A percentile compares a stretch with the other conserved stretches of the same genome.
Conservation (phyloP, 352 stramenopile species). For the Pythium utonaiense region DNA sequence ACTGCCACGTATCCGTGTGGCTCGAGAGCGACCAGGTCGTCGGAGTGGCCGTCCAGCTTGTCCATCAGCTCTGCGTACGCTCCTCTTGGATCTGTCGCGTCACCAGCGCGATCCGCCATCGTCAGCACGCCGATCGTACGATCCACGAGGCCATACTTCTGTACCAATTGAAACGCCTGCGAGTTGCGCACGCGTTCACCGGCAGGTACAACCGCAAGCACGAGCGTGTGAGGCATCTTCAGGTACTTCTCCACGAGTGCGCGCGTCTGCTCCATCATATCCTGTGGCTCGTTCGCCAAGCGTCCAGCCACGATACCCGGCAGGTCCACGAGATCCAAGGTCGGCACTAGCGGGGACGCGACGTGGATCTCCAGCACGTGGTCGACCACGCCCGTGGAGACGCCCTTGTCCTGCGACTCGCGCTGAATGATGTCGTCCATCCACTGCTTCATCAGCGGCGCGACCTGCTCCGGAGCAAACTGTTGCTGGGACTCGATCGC, state of each 20-base stretch:
- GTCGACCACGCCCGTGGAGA: constrained; percentile 25
- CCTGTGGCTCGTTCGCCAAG: constrained; percentile 26
- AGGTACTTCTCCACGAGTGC: constrained; percentile 37
- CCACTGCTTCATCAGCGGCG: constrained; percentile 27
- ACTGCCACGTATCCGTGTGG: constrained; percentile 38
- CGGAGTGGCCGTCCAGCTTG: constrained; percentile 26
- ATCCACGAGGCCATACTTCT: constrained; percentile 31
- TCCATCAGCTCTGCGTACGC: constrained; percentile 27
- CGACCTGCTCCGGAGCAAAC: constrained; percentile 20
- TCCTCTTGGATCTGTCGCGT: constrained; percentile 21
- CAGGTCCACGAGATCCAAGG: constrained; percentile 39
- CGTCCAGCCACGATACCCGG: constrained; percentile 36
- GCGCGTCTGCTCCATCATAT: constrained; percentile 42
- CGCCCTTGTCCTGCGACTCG: constrained; percentile 3
- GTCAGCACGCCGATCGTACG: constrained; percentile 41
- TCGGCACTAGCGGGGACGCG: constrained; percentile 31
- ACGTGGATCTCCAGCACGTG: constrained; percentile 42
- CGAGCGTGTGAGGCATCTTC: constrained; percentile 30
- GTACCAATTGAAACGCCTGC: constrained; percentile 44
- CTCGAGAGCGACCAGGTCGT: constrained; percentile 32
- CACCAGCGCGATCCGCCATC: constrained; percentile 35
- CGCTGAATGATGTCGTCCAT: constrained; percentile 35
- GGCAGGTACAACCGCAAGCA: constrained; percentile 37
- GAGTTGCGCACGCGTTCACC: constrained; percentile 34
- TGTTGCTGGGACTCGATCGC: constrained; percentile 20